Evolutionary conservation across 192 early-diverging fungal genomes (phyloP), one percentile per base, ranked within the genome.

Genomic region (Podila minutissima): DNA sequence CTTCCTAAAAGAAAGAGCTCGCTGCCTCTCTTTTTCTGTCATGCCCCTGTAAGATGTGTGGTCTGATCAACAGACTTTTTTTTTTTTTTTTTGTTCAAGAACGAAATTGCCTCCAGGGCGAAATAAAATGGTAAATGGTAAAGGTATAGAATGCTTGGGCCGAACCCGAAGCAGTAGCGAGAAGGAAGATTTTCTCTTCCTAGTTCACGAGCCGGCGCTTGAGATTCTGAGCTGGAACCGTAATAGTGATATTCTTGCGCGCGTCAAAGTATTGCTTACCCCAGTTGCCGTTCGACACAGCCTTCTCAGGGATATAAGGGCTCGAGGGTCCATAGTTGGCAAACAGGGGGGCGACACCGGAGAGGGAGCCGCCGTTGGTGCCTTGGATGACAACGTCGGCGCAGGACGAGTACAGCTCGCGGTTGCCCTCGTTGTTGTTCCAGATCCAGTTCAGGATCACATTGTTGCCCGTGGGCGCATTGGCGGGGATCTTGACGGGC

Each of bases 331-430:
- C 60, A 64, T 88, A 88, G 83, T 90, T 90, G 35, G 89, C 86
- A 19, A 85, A 77, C 12, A 88, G 63, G 59, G 88, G 83, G 17
- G 84, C 74, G 0, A 84, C 84, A 12, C 86, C 89, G 4, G 85
- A 82, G 75, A 87, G 75, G 20, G 83, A 71, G 19, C 79, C 77
- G 10, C 78, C 72, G 6, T 61, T 61, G 12, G 69, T 66, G 2
- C 86, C 87, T 32, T 77, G 59, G 65, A 92, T 89, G 28, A 83
- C 81, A 26, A 92, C 68, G 41, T 92, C 90, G 33, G 88, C 88
- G 66, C 92, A 92, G 74, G 86, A 88, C 84, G 88, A 89, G 78
- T 93, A 93, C 41, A 88, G 85, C 69, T 91, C 92, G 59, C 92
- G 89, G 74, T 93, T 91, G 17, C 92, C 92, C 64, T 84, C 76